Evolutionary conservation across 495 filamentous ascomycete genomes (phyloP).

Genomic region (Penicillium pulvis): DNA sequence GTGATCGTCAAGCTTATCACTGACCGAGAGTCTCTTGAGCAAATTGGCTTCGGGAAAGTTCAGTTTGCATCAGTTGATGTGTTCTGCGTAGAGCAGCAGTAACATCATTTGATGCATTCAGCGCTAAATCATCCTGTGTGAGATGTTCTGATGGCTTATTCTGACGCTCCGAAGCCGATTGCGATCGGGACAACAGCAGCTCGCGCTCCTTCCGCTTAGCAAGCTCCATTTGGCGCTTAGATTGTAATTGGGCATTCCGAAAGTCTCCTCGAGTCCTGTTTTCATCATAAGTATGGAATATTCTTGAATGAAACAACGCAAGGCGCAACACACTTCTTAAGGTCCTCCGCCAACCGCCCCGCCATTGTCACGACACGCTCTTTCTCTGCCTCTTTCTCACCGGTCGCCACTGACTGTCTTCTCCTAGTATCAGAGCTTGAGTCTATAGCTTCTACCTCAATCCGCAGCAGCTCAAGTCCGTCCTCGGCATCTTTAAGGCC

Average conservation of each 20-base stretch:
- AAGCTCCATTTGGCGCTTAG: slow-evolving; percentile 72
- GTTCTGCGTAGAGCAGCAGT: slow-evolving; percentile 82
- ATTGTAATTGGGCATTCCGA: slow-evolving; percentile 80
- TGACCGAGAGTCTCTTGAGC: slow-evolving; percentile 77
- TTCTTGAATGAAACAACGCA: neutral
- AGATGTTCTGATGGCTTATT: slow-evolving; percentile 47
- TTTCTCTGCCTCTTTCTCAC: slow-evolving; percentile 56
- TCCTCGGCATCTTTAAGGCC: slow-evolving; percentile 81
- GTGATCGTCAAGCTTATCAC: slow-evolving; percentile 6
- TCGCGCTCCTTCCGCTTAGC: slow-evolving; percentile 77
- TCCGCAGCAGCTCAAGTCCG: slow-evolving; percentile 77
- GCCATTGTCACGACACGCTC: slow-evolving; percentile 64
- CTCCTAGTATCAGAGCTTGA: slow-evolving; percentile 39
- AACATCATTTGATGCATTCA: slow-evolving; percentile 77
- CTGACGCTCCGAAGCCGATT: slow-evolving; percentile 35
- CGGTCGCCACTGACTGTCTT: slow-evolving; percentile 35
- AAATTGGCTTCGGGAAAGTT: slow-evolving; percentile 82
- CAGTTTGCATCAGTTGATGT: slow-evolving; percentile 78
- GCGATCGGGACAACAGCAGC: slow-evolving; percentile 63
- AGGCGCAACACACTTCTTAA: slow-evolving; percentile 60
- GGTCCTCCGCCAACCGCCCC: slow-evolving; percentile 63
- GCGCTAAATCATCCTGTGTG: slow-evolving; percentile 66
- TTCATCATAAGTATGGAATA: slow-evolving; percentile 12
- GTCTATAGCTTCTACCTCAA: slow-evolving; percentile 73
- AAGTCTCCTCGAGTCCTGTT: slow-evolving; percentile 73